These are phyloP conservation scores for Cyclospora cayetanensis DNA, from an alignment of 169 alveolate species.

Conservation along the genomic window DNA sequence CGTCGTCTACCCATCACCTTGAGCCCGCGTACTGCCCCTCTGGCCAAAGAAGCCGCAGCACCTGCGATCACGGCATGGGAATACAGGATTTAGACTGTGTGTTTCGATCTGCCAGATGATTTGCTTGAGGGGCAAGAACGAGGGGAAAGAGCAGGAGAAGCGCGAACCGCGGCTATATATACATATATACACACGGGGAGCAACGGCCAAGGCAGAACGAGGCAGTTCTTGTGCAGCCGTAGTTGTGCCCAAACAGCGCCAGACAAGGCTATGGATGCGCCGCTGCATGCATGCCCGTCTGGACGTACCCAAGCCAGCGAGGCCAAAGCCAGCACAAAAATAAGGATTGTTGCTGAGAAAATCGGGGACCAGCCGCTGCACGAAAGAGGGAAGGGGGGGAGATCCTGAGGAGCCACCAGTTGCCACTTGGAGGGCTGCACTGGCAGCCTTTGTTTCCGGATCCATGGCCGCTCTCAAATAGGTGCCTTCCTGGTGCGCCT, in stretches of 20 bases:
- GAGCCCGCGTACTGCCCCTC: slow-evolving; percentile 60
- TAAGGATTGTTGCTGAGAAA: slow-evolving; percentile 66
- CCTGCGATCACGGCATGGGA: too few species aligned
- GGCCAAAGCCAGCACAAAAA: slow-evolving; percentile 72
- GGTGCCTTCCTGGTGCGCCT: too few species aligned
- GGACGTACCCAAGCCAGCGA: slow-evolving; percentile 53
- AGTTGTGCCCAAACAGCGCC: not conserved
- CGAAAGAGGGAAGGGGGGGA: slow-evolving; percentile 4
- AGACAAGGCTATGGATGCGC: not conserved
- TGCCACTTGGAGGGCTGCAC: not conserved
- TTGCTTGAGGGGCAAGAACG: too few species aligned
- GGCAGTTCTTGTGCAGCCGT: slow-evolving; percentile 20
- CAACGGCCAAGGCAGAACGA: not conserved
- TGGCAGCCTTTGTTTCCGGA: not conserved
- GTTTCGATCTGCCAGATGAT: too few species aligned
- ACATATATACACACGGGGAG: not conserved
- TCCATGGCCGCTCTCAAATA: slow-evolving; percentile 10
- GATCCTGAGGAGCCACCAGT: not conserved
- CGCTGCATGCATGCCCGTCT: not conserved
- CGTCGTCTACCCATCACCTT: slow-evolving; percentile 60
- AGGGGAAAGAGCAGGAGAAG: not conserved
- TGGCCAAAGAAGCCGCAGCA: slow-evolving; percentile 50
- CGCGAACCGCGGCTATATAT: not conserved
- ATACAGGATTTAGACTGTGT: too few species aligned
- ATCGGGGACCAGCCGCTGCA: slow-evolving; percentile 39